A percentile compares a stretch with the other conserved stretches of the same genome.
phyloP scores from a whole-genome alignment of 169 alveolate species.

The Plasmodium vinckei region DNA sequence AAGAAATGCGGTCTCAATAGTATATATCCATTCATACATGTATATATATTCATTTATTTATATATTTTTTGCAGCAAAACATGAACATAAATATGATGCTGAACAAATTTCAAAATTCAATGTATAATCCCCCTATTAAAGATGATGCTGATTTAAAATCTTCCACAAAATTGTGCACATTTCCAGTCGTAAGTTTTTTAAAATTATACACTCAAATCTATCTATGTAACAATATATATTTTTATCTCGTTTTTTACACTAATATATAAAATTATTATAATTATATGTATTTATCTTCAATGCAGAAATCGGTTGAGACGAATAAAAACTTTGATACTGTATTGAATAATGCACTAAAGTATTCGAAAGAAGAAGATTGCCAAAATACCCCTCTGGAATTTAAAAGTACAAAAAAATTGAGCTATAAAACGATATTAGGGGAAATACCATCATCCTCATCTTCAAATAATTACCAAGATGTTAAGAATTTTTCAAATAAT shows the following conservation, averaged over 20 bases:
- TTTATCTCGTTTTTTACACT: neutral
- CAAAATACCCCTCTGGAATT: conserved; percentile 31
- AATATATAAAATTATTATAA: neutral
- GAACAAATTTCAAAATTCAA: conserved; percentile 48
- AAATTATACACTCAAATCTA: too few species aligned
- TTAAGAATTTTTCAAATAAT: conserved; percentile 29
- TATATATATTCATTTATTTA: neutral
- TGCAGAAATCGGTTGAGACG: conserved; percentile 11
- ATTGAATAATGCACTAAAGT: conserved; percentile 25
- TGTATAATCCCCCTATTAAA: conserved; percentile 9
- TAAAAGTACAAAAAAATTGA: conserved; percentile 9
- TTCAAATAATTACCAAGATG: conserved; percentile 24
- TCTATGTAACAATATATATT: neutral
- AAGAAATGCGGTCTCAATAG: neutral
- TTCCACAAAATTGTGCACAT: conserved; percentile 20
- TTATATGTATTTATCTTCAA: neutral
- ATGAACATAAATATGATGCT: conserved; percentile 46
- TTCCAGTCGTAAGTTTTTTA: conserved; percentile 26
- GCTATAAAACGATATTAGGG: conserved; percentile 47
- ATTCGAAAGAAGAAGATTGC: conserved; percentile 39
- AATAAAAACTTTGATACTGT: conserved; percentile 17
- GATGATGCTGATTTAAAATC: conserved; percentile 11
- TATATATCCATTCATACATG: conserved; percentile 3
- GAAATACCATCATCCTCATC: conserved; percentile 5
- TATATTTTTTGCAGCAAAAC: conserved; percentile 32